phyloP scores from a whole-genome alignment of 208 protist species.

The Tritrichomonas musculus region DNA sequence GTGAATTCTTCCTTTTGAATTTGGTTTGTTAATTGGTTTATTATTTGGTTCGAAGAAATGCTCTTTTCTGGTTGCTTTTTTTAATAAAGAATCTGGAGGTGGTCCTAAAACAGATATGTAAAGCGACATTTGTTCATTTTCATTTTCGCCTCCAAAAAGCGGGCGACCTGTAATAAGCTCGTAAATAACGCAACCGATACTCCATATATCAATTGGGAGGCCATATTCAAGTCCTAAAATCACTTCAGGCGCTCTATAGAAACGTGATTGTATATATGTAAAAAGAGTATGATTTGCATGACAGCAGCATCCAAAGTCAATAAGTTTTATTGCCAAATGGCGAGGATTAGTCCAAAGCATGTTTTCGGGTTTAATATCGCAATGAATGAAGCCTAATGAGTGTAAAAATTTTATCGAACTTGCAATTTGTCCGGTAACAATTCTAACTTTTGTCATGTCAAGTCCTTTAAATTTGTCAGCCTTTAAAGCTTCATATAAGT shows the following conservation, averaged over 20 bases:
- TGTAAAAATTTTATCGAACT: constrained; percentile 41
- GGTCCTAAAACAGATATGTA: constrained; percentile 36
- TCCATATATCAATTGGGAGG: constrained; percentile 73
- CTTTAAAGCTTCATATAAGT: constrained; percentile 49
- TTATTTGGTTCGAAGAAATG: constrained; percentile 29
- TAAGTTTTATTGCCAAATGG: constrained; percentile 47
- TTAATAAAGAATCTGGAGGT: constrained; percentile 30
- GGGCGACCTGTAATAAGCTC: constrained; percentile 83
- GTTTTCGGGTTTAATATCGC: constrained; percentile 65
- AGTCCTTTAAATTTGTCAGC: constrained; percentile 43
- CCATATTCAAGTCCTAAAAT: constrained; percentile 31
- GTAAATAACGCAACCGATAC: constrained; percentile 89
- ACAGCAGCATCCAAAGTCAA: constrained; percentile 59
- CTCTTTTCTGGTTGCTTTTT: not conserved
- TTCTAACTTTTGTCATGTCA: constrained; percentile 41
- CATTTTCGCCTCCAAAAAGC: constrained; percentile 37
- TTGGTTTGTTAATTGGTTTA: not conserved
- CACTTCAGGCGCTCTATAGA: constrained; percentile 81
- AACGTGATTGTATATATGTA: constrained; percentile 81
- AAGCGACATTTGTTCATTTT: constrained; percentile 41
- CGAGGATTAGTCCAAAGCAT: not conserved
- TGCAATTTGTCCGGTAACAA: constrained; percentile 46
- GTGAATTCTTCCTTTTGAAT: too few species aligned
- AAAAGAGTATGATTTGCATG: constrained; percentile 67
- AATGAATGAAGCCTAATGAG: constrained; percentile 44